These are phyloP conservation scores for Sisymbrium altissimum DNA, from an alignment of 345 rosid species.

Conservation along the genomic window DNA sequence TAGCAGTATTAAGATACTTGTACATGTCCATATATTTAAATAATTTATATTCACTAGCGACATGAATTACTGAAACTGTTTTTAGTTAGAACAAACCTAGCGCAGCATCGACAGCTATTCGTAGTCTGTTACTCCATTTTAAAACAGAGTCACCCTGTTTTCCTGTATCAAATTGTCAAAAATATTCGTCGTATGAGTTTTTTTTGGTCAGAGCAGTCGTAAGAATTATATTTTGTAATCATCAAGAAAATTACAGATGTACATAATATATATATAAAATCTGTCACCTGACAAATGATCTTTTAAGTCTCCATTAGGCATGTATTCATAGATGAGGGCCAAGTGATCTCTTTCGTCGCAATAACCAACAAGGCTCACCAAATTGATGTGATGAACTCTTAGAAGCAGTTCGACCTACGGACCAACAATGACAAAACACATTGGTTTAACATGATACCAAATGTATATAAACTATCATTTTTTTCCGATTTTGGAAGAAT, in stretches of 20 bases:
- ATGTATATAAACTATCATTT: not conserved
- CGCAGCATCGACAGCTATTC: constrained; percentile 18
- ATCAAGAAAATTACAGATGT: not conserved
- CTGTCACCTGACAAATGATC: not conserved
- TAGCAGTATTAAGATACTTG: too few species aligned
- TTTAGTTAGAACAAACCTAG: constrained; percentile 29
- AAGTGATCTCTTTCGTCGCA: not conserved
- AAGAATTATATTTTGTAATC: not conserved
- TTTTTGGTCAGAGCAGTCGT: too few species aligned
- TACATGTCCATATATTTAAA: too few species aligned
- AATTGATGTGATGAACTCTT: constrained; percentile 1
- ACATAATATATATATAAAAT: not conserved
- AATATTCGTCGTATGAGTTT: not conserved
- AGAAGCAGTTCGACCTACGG: not conserved
- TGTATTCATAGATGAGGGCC: not conserved
- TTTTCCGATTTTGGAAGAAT: too few species aligned
- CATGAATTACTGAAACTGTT: not conserved
- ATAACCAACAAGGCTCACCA: not conserved
- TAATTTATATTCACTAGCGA: too few species aligned
- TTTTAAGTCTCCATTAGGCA: not conserved
- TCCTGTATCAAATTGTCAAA: not conserved
- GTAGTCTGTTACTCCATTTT: not conserved
- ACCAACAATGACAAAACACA: not conserved
- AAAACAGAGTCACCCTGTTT: not conserved
- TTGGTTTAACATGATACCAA: not conserved